Percentiles rank a stretch among this genome's conserved stretches.
Conservation (phyloP, 2,329 filamentous ascomycete species). For the Xylariomycetidae sp. region DNA sequence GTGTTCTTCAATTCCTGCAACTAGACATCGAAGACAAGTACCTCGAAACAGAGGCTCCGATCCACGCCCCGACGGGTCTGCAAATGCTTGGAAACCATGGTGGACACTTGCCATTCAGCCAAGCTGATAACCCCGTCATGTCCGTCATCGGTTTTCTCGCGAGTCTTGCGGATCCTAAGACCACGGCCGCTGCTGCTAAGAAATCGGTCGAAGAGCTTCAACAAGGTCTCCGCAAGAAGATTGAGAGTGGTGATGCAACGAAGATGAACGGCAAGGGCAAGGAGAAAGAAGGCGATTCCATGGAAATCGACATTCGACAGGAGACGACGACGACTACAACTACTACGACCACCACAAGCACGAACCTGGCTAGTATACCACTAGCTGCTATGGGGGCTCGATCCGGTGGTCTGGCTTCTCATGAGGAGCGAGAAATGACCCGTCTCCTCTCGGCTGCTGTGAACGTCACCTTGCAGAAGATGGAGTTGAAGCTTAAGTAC, state of each 20-base stretch:
- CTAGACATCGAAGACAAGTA: constrained; percentile 98
- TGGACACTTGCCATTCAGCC: constrained; percentile 82
- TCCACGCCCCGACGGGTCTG: constrained; percentile 52
- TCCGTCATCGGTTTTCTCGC: constrained; percentile 94
- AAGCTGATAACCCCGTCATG: constrained; percentile 93
- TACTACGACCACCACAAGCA: constrained; percentile 42
- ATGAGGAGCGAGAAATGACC: constrained; percentile 96
- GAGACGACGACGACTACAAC: constrained; percentile 49
- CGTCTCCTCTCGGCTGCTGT: constrained; percentile 87
- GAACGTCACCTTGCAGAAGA: constrained; percentile 91
- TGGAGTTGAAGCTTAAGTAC: constrained; percentile 92
- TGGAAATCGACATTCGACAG: constrained; percentile 59
- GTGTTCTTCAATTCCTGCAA: constrained; percentile 92
- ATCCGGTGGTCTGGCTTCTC: constrained; percentile 81
- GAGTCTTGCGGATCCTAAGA: constrained; percentile 81
- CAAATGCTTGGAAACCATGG: constrained; percentile 66
- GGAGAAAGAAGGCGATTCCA: constrained; percentile 51
- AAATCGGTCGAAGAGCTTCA: constrained; percentile 85
- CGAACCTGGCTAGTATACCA: constrained; percentile 67
- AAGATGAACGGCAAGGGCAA: constrained; percentile 56
- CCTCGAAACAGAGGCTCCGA: constrained; percentile 66
- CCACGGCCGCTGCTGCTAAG: constrained; percentile 85
- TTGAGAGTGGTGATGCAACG: constrained; percentile 54
- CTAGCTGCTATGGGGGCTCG: constrained; percentile 83
- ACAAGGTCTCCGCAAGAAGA: constrained; percentile 69